Evolutionary conservation across 345 rosid genomes (phyloP), one percentile per base, ranked within the genome.

Genomic region (Ricinus communis): DNA sequence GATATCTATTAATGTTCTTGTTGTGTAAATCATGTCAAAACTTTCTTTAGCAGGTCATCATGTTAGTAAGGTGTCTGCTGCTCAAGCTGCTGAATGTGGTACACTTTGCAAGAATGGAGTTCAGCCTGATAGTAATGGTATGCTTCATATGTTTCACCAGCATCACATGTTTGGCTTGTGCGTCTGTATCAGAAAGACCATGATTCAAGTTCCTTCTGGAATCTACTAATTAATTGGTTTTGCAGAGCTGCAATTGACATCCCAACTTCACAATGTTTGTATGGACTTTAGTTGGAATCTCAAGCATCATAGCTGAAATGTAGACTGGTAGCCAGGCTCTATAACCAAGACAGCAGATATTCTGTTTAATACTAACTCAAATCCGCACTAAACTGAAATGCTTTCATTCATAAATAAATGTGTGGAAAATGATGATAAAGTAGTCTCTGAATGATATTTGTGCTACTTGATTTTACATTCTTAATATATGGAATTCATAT

Each of bases 21-120:
- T 27, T 31, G 56, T 51, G 9, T n/a, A n/a, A 66, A 10, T 52
- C 19, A 16, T 62, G 22, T 27, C 9, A 25, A 15, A 52, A 40
- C 43, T 22, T 74, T 38, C 68, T 57, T 63, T 52, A 40, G 70
- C 70, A 68, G 64, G 58, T 75, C 69, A 69, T 54, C 38, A 43
- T 30, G 40, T 50, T 62, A 54, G 59, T 31, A 30, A 40, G 36
- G 64, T 16, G 45, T 46, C 21, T 62, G 65, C 70, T 56, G 67
- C 64, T 45, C 51, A 62, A 43, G 69, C 40, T 22, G 16, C 51
- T 46, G 28, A 58, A 49, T 33, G 50, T 24, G 24, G 52, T 68
- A 25, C 25, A n/a, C 54, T 40, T 28, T 11, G 68, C 54, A 50
- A 27, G 68, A 69, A 62, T 22, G 46, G 58, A 13, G 18, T 69